Evolutionary conservation across 2,329 filamentous ascomycete species (phyloP).

Genomic region (Paracamarosporium sp.): DNA sequence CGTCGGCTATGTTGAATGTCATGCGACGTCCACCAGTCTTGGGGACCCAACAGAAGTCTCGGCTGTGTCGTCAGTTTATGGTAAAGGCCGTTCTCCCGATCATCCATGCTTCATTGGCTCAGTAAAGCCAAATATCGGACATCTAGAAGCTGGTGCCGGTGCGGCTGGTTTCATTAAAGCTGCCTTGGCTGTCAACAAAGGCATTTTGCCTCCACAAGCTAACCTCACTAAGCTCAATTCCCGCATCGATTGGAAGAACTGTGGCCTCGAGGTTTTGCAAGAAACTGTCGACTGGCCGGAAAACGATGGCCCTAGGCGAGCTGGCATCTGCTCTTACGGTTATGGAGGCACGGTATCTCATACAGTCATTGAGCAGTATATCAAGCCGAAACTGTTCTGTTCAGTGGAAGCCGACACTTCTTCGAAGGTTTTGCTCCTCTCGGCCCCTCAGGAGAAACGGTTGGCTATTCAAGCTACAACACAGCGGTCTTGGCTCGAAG

Average conservation of each 20-base stretch:
- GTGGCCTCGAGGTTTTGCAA: no score
- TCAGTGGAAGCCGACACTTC: no score
- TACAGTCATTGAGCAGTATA: background rate
- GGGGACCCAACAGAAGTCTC: slow-evolving; percentile 14
- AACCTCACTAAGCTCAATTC: slow-evolving; percentile 33
- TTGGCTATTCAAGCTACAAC: background rate
- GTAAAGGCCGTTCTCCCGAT: background rate
- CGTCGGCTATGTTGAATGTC: background rate
- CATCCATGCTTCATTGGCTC: slow-evolving; percentile 12
- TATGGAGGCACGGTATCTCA: background rate
- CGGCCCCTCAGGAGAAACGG: background rate
- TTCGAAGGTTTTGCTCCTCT: no score
- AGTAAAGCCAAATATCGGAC: slow-evolving; percentile 47
- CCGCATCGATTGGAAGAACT: slow-evolving; percentile 28
- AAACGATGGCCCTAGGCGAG: slow-evolving; percentile 14
- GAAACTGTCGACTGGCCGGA: slow-evolving; percentile 15
- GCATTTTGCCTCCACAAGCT: slow-evolving; percentile 26
- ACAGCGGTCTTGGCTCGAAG: background rate
- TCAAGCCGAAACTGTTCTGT: background rate
- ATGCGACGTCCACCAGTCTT: background rate
- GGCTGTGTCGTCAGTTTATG: background rate
- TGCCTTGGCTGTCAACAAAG: slow-evolving; percentile 45
- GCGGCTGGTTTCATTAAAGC: slow-evolving; percentile 44
- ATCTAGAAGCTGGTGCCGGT: slow-evolving; percentile 46
- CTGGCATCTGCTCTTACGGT: background rate